Base-by-base conservation (phyloP, 2,329 filamentous ascomycete genomes). In the Daldinia eschscholtzii region DNA sequence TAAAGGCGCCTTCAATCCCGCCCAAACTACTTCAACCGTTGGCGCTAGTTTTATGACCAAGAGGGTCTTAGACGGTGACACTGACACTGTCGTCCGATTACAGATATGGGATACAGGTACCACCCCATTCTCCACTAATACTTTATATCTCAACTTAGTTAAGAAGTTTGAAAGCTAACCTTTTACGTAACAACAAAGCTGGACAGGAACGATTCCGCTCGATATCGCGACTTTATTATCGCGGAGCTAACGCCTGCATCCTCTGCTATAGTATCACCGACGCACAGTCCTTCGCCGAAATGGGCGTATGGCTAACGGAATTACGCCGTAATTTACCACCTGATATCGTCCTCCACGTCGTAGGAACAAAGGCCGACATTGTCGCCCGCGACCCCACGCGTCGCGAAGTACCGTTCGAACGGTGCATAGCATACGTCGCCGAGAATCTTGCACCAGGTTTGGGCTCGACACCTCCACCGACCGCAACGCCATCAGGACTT, bases 231-330 rank as follows among this genome's bases (percentile, higher is more conserved):
- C 89, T 99, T 61, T 98, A 98, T 85, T 99, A 99, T 82, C 92
- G 95, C 77, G 94, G 94, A 78, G 95, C 95, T 70, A 95, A 97
- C 78, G 94, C 94, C 65, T 96, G 93, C 76, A 93, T 98, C 67
- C 88, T 98, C 53, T 97, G 94, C 86, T 98, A 98, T 84, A 93
- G 93, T 83, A 97, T 98, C 79, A 97, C 94, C 68, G 92, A 94
- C 79, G 90, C 91, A 68, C 83, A 89, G 74, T 96, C 92, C 67
- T 98, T 97, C 79, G 87, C 89, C 74, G 93, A 98, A 81, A 97
- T 98, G 93, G 93, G 93, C 76, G 87, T 91, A 63, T 98, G 94
- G 94, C 87, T 98, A 69, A 88, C 87, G 68, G 94, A 98, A 82
- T 87, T 97, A 63, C 91, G 93, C 74, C 88, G 89, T 70, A 94